phyloP scores from a whole-genome alignment of 768 basidiomycete genomes.

The Rhodosporidiobolus odoratus region DNA sequence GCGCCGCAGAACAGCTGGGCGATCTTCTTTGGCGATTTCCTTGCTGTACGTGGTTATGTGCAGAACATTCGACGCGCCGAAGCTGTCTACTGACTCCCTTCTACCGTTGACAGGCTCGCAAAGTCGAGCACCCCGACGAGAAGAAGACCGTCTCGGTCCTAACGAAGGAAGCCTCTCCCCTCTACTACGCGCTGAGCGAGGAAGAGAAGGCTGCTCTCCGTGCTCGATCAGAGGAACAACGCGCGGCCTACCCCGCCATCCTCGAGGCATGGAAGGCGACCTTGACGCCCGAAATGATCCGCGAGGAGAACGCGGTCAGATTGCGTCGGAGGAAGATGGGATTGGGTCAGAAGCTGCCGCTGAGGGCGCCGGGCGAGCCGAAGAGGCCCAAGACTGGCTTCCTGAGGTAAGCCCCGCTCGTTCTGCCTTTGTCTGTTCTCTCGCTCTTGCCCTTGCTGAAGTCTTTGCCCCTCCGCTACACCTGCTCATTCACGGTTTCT shows the following conservation, averaged over 20 bases:
- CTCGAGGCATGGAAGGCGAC: slow-evolving; percentile 30
- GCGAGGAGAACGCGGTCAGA: slow-evolving; percentile 32
- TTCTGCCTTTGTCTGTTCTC: neutral
- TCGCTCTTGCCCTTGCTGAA: neutral
- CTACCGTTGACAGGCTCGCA: slow-evolving; percentile 22
- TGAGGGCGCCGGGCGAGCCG: slow-evolving; percentile 26
- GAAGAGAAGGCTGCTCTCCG: slow-evolving; percentile 3
- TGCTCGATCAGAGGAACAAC: neutral
- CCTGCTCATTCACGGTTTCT: neutral
- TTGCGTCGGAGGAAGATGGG: slow-evolving; percentile 13
- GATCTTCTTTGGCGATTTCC: slow-evolving; percentile 27
- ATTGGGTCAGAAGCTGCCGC: slow-evolving; percentile 1
- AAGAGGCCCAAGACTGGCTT: slow-evolving; percentile 23
- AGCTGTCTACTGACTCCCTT: too few species aligned
- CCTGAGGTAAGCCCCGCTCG: slow-evolving; percentile 17
- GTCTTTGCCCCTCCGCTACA: neutral
- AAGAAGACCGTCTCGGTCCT: slow-evolving; percentile 12
- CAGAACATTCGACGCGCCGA: too few species aligned
- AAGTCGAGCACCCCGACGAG: neutral
- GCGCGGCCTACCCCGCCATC: slow-evolving; percentile 21
- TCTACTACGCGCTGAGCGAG: slow-evolving; percentile 14
- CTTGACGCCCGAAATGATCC: slow-evolving; percentile 36
- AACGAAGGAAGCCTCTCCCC: slow-evolving; percentile 4
- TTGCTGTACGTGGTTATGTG: slow-evolving; percentile 12
- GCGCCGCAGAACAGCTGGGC: slow-evolving; percentile 18